Percentiles rank a stretch among this genome's conserved stretches.
Evolutionary conservation across 345 rosid genomes (phyloP).

Genomic region (Eucalyptus fibrosa): DNA sequence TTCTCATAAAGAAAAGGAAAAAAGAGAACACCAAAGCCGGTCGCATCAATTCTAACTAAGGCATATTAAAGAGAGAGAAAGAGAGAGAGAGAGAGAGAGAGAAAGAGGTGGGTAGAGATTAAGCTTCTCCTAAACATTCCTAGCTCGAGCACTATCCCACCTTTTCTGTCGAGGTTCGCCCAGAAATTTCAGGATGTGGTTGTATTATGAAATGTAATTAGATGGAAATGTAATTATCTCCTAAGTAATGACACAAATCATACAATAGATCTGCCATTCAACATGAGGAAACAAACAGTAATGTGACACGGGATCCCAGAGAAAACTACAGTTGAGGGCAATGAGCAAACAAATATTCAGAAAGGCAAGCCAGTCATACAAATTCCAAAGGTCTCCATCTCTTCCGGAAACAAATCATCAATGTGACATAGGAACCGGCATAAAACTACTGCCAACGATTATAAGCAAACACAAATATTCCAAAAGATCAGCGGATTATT

Average conservation of each 20-base stretch:
- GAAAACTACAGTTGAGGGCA: neutral
- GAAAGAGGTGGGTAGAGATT: no score
- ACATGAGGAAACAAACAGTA: neutral
- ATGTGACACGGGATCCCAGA: neutral
- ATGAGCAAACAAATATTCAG: no score
- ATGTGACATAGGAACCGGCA: neutral
- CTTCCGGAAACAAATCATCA: neutral
- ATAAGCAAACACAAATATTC: neutral
- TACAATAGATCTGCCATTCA: neutral
- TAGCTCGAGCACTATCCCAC: neutral
- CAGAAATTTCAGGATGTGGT: neutral
- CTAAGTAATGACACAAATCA: neutral
- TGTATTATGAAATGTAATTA: neutral
- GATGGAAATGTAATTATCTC: no score
- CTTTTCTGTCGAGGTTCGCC: neutral
- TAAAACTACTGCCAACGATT: neutral
- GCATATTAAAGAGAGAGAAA: no score
- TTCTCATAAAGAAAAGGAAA: neutral
- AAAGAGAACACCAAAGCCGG: neutral
- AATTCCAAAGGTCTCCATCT: no score
- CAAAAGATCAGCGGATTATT: neutral
- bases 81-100: no score
- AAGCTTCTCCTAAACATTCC: neutral
- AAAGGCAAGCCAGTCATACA: no score
- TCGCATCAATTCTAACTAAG: no score